phyloP scores from a whole-genome alignment of 2,329 filamentous ascomycete genomes.

The Neonectria ditissima region DNA sequence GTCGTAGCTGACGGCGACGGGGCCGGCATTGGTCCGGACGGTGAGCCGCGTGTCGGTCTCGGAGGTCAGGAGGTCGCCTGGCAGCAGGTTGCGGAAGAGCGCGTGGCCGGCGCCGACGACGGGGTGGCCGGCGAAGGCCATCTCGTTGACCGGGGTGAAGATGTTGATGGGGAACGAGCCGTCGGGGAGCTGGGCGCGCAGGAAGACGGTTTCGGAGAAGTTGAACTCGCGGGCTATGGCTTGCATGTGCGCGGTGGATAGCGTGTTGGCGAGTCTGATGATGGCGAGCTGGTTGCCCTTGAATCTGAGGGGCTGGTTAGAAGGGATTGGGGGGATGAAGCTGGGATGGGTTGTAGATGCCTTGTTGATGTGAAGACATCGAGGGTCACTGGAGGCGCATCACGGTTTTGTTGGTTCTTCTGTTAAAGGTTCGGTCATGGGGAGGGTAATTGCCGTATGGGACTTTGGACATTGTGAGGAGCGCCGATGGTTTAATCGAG shows the following conservation, averaged over 20 bases:
- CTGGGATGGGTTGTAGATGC: neutral
- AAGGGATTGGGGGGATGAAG: no score
- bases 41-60: neutral
- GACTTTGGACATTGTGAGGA: neutral
- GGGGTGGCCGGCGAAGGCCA: constrained; percentile 33
- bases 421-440: neutral
- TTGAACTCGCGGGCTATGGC: constrained; percentile 31
- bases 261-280: constrained; percentile 12
- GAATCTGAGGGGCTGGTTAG: constrained; percentile 4
- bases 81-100: constrained; percentile 21
- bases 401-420: neutral
- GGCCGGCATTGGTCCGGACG: constrained; percentile 16
- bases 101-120: constrained; percentile 30
- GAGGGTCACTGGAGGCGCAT: constrained; percentile 2
- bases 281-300: constrained; percentile 32
- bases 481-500: neutral
- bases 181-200: neutral
- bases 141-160: constrained; percentile 32
- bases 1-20: constrained; percentile 21
- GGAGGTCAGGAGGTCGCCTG: neutral
- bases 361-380: constrained; percentile 20
- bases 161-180: constrained; percentile 14
- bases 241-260: constrained; percentile 21
- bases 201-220: constrained; percentile 30
- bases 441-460: neutral